phyloP scores from a whole-genome alignment of 192 early-diverging fungal genomes.

The Mortierella antarctica region DNA sequence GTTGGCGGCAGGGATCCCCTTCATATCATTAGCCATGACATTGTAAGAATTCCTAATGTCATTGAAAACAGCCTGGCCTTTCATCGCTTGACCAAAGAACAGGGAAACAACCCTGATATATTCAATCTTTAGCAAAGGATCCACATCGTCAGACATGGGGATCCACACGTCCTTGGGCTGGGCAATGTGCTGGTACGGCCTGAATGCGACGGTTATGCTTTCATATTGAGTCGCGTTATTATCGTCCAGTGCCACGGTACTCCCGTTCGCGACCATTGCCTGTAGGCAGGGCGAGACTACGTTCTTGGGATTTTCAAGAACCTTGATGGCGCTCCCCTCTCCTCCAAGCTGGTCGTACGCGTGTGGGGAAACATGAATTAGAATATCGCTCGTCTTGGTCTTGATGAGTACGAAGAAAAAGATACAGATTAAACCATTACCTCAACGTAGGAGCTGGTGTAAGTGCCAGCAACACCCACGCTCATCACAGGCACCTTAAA shows the following conservation, averaged over 20 bases:
- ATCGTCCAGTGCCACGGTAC: not conserved
- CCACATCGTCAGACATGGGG: constrained; percentile 27
- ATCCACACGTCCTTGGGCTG: constrained; percentile 31
- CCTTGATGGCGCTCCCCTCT: constrained; percentile 28
- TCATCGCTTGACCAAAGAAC: constrained; percentile 49
- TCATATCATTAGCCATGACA: constrained; percentile 13
- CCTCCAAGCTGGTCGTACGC: constrained; percentile 38
- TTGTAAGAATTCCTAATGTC: constrained; percentile 44
- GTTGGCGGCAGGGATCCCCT: constrained; percentile 6
- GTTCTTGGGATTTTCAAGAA: constrained; percentile 34
- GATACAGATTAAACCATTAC: constrained; percentile 32
- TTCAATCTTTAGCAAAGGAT: constrained; percentile 35
- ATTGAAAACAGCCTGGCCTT: constrained; percentile 33
- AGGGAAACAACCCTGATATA: constrained; percentile 55
- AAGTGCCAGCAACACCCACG: constrained; percentile 42
- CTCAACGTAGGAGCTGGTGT: constrained; percentile 56
- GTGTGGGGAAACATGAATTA: not conserved
- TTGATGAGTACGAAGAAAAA: not conserved
- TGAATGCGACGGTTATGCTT: constrained; percentile 6
- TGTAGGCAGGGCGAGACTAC: constrained; percentile 58
- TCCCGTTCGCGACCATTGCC: not conserved
- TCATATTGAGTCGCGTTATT: not conserved
- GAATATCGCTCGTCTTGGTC: not conserved
- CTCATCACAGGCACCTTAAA: constrained; percentile 54
- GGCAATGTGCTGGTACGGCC: not conserved